Evolutionary conservation across 2,329 filamentous ascomycete species (phyloP).

Genomic region (Colletotrichum truncatum): DNA sequence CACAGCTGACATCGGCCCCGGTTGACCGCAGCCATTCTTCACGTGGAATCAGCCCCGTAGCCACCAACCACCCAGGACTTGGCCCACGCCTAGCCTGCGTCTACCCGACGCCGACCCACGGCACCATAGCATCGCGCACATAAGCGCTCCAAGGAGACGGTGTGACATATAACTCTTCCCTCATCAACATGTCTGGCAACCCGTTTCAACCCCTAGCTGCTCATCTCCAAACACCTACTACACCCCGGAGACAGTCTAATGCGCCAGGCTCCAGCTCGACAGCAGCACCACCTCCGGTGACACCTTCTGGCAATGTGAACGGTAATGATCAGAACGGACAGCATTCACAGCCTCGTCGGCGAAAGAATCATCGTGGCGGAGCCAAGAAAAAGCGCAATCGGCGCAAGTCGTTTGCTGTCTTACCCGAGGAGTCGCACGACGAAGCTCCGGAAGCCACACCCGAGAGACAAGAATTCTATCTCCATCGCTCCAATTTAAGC

Average conservation of each 20-base stretch:
- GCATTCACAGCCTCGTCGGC: slow-evolving; percentile 48
- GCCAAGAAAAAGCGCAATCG: slow-evolving; percentile 81
- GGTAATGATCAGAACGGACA: slow-evolving; percentile 26
- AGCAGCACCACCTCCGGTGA: slow-evolving; percentile 18
- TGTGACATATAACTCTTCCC: slow-evolving; percentile 2
- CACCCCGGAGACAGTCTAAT: slow-evolving; percentile 16
- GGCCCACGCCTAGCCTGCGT: slow-evolving; percentile 19
- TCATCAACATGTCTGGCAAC: slow-evolving; percentile 42
- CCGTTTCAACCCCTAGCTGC: slow-evolving; percentile 39
- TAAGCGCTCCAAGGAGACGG: slow-evolving; percentile 14
- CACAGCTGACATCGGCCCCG: background rate
- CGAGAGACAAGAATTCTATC: slow-evolving; percentile 57
- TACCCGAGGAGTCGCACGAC: slow-evolving; percentile 62
- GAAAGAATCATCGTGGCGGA: slow-evolving; percentile 78
- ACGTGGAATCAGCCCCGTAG: slow-evolving; percentile 26
- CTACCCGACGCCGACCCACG: slow-evolving; percentile 11
- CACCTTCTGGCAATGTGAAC: slow-evolving; percentile 13
- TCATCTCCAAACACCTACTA: slow-evolving; percentile 17
- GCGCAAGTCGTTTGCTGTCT: slow-evolving; percentile 81
- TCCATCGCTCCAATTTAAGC: slow-evolving; percentile 71
- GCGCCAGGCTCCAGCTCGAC: slow-evolving; percentile 27
- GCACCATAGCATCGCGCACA: slow-evolving; percentile 16
- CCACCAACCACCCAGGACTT: slow-evolving; percentile 14
- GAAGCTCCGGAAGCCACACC: slow-evolving; percentile 41
- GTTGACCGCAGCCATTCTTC: background rate